A percentile compares a stretch with the other conserved stretches of the same genome.
Conservation (phyloP, 495 filamentous ascomycete species). For the Talaromyces stipitatus region DNA sequence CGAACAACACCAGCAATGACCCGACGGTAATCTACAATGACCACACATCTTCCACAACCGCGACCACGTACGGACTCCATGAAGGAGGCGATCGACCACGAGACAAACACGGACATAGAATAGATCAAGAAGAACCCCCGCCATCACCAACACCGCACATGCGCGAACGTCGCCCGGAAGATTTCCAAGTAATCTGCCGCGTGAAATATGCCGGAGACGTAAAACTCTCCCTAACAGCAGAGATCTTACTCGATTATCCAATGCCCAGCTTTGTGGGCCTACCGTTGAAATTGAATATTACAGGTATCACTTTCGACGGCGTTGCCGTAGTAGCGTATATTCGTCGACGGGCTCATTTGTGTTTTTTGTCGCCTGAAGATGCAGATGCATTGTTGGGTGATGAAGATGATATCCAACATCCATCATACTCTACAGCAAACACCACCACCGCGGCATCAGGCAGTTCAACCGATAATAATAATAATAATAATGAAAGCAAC, state of each 20-base stretch:
- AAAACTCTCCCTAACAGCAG: constrained; percentile 78
- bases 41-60: neutral
- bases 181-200: constrained; percentile 85
- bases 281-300: constrained; percentile 85
- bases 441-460: neutral
- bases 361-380: constrained; percentile 84
- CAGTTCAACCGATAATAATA: constrained; percentile 15
- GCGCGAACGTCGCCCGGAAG: constrained; percentile 40
- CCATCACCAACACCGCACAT: constrained; percentile 22
- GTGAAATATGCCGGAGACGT: constrained; percentile 83
- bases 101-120: constrained; percentile 11
- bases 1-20: constrained; percentile 13
- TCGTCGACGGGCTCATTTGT: constrained; percentile 72
- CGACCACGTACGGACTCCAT: neutral
- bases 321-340: constrained; percentile 89
- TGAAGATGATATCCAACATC: constrained; percentile 27
- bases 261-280: constrained; percentile 95
- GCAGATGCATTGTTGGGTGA: constrained; percentile 57
- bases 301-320: constrained; percentile 88
- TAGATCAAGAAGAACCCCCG: constrained; percentile 14
- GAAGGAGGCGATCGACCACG: neutral
- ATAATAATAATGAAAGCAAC: constrained; percentile 17
- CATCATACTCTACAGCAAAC: neutral
- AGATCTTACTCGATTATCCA: constrained; percentile 93
- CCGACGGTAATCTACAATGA: constrained; percentile 6